Conservation (phyloP, 2,329 filamentous ascomycete species). For the Colletotrichum lini region DNA sequence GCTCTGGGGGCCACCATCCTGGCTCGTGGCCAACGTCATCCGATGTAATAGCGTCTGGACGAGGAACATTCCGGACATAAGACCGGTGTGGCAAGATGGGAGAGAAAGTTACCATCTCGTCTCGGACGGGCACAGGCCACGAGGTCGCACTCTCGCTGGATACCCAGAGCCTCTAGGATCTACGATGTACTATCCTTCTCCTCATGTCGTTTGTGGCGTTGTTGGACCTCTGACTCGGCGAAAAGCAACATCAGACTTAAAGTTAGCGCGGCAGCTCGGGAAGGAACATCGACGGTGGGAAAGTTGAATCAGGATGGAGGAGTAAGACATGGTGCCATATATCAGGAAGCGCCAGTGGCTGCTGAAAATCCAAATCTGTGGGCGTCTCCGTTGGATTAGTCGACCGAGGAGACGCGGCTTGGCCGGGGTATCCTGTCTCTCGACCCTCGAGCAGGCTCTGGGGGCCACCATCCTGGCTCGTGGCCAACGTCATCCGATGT, state of each 20-base stretch:
- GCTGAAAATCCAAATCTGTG: slow-evolving; percentile 14
- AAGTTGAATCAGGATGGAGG: slow-evolving; percentile 6
- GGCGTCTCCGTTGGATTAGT: slow-evolving; percentile 18
- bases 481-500: slow-evolving; percentile 34
- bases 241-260: slow-evolving; percentile 22
- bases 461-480: neutral
- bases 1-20: neutral
- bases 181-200: neutral
- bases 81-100: slow-evolving; percentile 9
- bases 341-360: slow-evolving; percentile 6
- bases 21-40: slow-evolving; percentile 31
- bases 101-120: neutral
- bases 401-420: slow-evolving; percentile 23
- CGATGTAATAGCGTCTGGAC: slow-evolving; percentile 28
- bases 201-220: slow-evolving; percentile 4
- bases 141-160: slow-evolving; percentile 26
- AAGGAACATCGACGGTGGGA: slow-evolving; percentile 32
- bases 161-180: neutral
- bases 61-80: slow-evolving; percentile 17
- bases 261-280: slow-evolving; percentile 23
- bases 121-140: slow-evolving; percentile 9
- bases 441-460: neutral
- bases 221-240: slow-evolving; percentile 34
- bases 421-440: slow-evolving; percentile 25
- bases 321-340: neutral